Evolutionary conservation across 2,329 filamentous ascomycete genomes (phyloP), one percentile per base, ranked within the genome.

Genomic region (Bipolaris oryzae): DNA sequence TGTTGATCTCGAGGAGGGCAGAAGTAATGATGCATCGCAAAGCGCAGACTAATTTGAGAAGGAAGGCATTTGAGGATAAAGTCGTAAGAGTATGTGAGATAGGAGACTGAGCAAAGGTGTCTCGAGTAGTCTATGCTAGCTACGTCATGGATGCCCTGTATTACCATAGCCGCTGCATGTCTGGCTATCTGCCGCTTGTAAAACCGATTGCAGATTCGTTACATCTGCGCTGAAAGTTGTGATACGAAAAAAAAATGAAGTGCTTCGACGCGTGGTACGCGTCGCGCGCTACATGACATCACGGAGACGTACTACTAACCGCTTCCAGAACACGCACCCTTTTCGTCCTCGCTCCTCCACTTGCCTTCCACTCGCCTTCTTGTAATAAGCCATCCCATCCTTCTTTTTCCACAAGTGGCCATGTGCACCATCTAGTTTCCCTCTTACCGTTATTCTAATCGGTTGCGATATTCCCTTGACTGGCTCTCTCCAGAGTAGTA

Each of bases 381-480:
- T 48, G 16, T 20, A 25, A n/a, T 20, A 25, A n/a, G n/a, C 13
- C n/a, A 42, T 43, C 2, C 3, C 35, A 15, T 7, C 37, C 1
- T 42, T 49, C 25, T 50, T 42, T 9, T 53, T 16, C 28, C 28
- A 31, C 28, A 11, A 31, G 28, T 13, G 10, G 28, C 28, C 10
- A 31, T 31, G 10, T 11, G 10, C 10, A 13, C 28, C 3, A 13
- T 31, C 1, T 3, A 18, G 11, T 7, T 6, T 3, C 6, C 5
- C 21, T 3, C 34, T 3, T 6, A 37, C 28, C n/a, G 5, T 7
- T 57, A 38, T 15, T 20, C 50, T 23, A 41, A 46, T 23, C 42
- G 38, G 15, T 52, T 45, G 15, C 42, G n/a, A 18, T 58, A 58
- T 16, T 56, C 52, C 7, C 55, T 49, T 44, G 50, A 53, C 23